These are phyloP conservation scores for Styphnolobium japonicum DNA, from an alignment of 306 rosid genomes.

Conservation along the genomic window DNA sequence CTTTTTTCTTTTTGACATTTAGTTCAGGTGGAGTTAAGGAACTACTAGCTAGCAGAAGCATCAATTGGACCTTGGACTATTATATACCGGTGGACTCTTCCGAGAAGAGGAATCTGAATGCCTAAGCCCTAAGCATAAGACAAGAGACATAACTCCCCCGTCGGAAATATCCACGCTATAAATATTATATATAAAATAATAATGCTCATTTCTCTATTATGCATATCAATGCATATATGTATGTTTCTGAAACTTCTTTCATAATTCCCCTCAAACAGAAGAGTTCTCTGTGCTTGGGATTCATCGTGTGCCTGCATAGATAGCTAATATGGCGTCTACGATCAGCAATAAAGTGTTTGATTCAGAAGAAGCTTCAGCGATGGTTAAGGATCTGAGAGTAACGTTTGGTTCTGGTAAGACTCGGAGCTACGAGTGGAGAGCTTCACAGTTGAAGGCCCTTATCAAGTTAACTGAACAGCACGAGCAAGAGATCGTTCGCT, in stretches of 20 bases:
- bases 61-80: too few relatives aligned
- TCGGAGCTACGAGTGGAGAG: constrained; percentile 57
- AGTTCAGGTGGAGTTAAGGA: too few relatives aligned
- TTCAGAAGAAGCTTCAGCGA: constrained; percentile 35
- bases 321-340: constrained; percentile 4
- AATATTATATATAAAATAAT: too few relatives aligned
- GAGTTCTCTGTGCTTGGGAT: background rate
- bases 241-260: background rate
- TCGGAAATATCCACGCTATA: background rate
- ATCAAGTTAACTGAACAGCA: constrained; percentile 21
- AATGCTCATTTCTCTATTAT: background rate
- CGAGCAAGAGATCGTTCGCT: constrained; percentile 38
- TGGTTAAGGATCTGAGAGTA: constrained; percentile 40
- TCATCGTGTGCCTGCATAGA: background rate
- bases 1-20: too few relatives aligned
- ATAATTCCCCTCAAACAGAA: background rate
- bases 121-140: background rate
- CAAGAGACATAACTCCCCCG: background rate
- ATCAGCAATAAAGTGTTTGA: constrained; percentile 20
- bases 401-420: constrained; percentile 44
- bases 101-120: background rate
- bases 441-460: constrained; percentile 46
- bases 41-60: too few relatives aligned
- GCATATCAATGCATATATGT: background rate
- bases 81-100: too few relatives aligned